phyloP scores from a whole-genome alignment of 306 rosid genomes.

The Astragalus glycyphyllos region DNA sequence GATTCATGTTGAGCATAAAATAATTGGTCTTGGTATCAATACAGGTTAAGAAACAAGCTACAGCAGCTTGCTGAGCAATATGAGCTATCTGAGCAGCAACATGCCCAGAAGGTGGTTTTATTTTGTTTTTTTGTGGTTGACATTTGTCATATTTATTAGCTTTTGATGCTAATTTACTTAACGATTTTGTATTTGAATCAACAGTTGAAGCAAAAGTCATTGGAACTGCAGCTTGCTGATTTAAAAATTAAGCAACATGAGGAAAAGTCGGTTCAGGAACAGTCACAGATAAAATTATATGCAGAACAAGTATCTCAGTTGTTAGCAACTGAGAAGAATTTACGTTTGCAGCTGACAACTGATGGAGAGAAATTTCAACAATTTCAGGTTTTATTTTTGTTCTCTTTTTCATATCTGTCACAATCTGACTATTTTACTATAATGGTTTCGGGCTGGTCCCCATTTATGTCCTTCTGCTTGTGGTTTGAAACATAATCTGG shows the following conservation, averaged over 20 bases:
- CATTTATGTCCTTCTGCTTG: too few relatives aligned
- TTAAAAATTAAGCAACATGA: constrained; percentile 83
- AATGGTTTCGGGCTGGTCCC: too few relatives aligned
- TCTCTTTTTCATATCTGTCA: constrained; percentile 28
- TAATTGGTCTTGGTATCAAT: constrained; percentile 33
- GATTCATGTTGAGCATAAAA: constrained; percentile 22
- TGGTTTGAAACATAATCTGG: too few relatives aligned
- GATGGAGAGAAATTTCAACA: constrained; percentile 97
- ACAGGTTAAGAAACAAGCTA: constrained; percentile 86
- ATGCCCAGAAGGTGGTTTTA: constrained; percentile 70
- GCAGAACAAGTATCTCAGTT: constrained; percentile 92
- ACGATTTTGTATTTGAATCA: constrained; percentile 47
- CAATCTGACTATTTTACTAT: constrained; percentile 12
- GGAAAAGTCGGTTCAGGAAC: constrained; percentile 84
- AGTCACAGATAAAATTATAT: constrained; percentile 85
- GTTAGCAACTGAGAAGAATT: constrained; percentile 80
- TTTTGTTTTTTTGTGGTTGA: constrained; percentile 31
- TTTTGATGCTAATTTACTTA: constrained; percentile 26
- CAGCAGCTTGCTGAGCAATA: constrained; percentile 81
- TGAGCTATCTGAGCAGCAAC: constrained; percentile 79
- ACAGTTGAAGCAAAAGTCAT: constrained; percentile 86
- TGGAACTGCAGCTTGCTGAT: constrained; percentile 95
- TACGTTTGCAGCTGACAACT: constrained; percentile 81
- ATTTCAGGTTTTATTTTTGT: constrained; percentile 69
- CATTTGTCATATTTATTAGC: constrained; percentile 31